Conservation (phyloP, 176 grass and related monocot species). For the Phoenix dactylifera region DNA sequence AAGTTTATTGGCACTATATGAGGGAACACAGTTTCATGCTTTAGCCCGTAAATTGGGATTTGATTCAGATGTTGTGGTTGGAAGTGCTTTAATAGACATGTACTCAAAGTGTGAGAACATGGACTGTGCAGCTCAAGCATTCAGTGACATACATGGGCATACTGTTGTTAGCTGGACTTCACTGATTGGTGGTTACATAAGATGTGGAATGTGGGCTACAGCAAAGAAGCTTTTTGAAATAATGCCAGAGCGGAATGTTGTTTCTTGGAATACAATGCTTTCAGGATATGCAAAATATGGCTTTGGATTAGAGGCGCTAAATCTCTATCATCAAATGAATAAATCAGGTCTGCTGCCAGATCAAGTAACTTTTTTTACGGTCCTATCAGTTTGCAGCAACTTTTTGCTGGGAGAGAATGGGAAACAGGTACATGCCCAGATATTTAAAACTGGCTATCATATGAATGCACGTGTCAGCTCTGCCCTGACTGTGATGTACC, state of each 20-base stretch:
- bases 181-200: slow-evolving; percentile 12
- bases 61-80: slow-evolving; percentile 13
- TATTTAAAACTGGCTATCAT: slow-evolving; percentile 19
- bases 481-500: slow-evolving; percentile 10
- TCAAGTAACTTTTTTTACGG: slow-evolving; percentile 4
- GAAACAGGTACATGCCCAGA: slow-evolving; percentile 20
- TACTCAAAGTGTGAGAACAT: slow-evolving; percentile 18
- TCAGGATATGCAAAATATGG: slow-evolving; percentile 22
- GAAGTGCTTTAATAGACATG: slow-evolving; percentile 17
- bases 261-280: slow-evolving; percentile 26
- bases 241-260: slow-evolving; percentile 21
- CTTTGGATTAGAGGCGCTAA: slow-evolving; percentile 1
- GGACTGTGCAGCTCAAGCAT: slow-evolving; percentile 10
- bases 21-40: slow-evolving; percentile 22
- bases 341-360: slow-evolving; percentile 19
- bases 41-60: slow-evolving; percentile 9
- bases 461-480: neutral
- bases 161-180: slow-evolving; percentile 20
- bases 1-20: slow-evolving; percentile 5
- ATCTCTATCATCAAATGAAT: slow-evolving; percentile 10
- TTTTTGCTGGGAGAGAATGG: slow-evolving; percentile 13
- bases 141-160: slow-evolving; percentile 10
- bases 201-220: slow-evolving; percentile 10
- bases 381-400: slow-evolving; percentile 10
- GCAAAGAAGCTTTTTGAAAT: slow-evolving; percentile 18